phyloP scores from a whole-genome alignment of 192 early-diverging fungal species.

The Linnemannia hyalina region DNA sequence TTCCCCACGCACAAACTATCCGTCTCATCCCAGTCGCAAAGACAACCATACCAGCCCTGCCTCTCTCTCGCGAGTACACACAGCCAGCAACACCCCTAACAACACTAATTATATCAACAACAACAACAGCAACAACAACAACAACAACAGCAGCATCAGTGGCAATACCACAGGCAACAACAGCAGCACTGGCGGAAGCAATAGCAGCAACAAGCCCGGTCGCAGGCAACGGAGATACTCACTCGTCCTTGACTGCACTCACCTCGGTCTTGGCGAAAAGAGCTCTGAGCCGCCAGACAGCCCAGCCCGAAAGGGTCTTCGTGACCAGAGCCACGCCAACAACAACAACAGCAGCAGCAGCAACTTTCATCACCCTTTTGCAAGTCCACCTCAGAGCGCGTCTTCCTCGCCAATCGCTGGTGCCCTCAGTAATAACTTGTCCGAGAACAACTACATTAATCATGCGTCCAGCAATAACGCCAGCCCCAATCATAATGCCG shows the following conservation, averaged over 20 bases:
- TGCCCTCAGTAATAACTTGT: not conserved
- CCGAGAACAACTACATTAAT: not conserved
- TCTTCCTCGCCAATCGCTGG: constrained; percentile 2
- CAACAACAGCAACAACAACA: not conserved
- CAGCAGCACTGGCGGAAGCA: not conserved
- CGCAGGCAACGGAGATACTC: constrained; percentile 27
- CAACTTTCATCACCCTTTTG: not conserved
- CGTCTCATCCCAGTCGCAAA: constrained; percentile 27
- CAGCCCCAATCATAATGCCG: not conserved
- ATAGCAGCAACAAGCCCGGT: not conserved
- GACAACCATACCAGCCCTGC: constrained; percentile 47
- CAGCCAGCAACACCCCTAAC: not conserved
- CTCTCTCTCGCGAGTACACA: not conserved
- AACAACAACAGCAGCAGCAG: too few relatives aligned
- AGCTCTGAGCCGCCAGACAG: constrained; percentile 35
- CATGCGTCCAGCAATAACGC: not conserved
- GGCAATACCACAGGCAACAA: not conserved
- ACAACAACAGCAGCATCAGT: not conserved
- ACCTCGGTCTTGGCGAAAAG: constrained; percentile 47
- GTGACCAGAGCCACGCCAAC: constrained; percentile 13
- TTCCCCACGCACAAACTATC: constrained; percentile 1
- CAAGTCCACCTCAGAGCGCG: not conserved
- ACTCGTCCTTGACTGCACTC: constrained; percentile 45
- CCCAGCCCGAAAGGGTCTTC: constrained; percentile 35
- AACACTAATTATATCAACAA: not conserved